Conservation (phyloP, 495 filamentous ascomycete species). For the Amniculicola lignicola region DNA sequence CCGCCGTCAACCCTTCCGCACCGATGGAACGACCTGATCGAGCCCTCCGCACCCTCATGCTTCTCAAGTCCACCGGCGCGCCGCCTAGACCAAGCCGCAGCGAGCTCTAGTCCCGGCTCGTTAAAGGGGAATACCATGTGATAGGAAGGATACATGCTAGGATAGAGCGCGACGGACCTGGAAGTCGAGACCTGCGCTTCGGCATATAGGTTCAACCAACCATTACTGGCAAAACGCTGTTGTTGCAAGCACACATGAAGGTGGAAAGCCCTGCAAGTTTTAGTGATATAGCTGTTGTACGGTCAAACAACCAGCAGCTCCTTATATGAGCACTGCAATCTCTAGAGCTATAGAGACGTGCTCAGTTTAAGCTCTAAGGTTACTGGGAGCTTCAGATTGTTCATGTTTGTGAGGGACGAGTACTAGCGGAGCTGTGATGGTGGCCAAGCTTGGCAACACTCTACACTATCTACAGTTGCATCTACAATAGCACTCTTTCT, state of each 20-base stretch:
- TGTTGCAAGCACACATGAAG: conserved; percentile 10
- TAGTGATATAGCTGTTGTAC: conserved; percentile 17
- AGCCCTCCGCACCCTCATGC: conserved; percentile 3
- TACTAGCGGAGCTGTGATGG: conserved; percentile 12
- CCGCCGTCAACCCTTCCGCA: conserved; percentile 1
- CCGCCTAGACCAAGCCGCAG: conserved; percentile 13
- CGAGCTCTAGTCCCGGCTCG: conserved; percentile 5
- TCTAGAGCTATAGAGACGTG: conserved; percentile 7
- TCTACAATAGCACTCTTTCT: conserved; percentile 11
- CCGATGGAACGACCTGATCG: conserved; percentile 2
- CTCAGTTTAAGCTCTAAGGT: too few species aligned
- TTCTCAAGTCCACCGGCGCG: conserved; percentile 7
- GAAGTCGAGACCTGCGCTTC: background rate
- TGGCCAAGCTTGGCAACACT: conserved; percentile 12
- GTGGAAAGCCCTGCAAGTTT: conserved; percentile 10
- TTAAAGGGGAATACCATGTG: conserved; percentile 8
- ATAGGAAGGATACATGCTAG: conserved; percentile 1
- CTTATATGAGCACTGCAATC: conserved; percentile 15
- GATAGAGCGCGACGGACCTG: conserved; percentile 1
- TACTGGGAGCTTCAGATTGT: conserved; percentile 11
- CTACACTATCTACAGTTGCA: conserved; percentile 12
- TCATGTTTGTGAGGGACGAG: conserved; percentile 10
- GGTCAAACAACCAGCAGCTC: conserved; percentile 10
- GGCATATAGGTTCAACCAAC: too few species aligned
- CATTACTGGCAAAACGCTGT: conserved; percentile 2